Conservation (phyloP, 768 basidiomycete genomes). For the Roridomyces roridus region DNA sequence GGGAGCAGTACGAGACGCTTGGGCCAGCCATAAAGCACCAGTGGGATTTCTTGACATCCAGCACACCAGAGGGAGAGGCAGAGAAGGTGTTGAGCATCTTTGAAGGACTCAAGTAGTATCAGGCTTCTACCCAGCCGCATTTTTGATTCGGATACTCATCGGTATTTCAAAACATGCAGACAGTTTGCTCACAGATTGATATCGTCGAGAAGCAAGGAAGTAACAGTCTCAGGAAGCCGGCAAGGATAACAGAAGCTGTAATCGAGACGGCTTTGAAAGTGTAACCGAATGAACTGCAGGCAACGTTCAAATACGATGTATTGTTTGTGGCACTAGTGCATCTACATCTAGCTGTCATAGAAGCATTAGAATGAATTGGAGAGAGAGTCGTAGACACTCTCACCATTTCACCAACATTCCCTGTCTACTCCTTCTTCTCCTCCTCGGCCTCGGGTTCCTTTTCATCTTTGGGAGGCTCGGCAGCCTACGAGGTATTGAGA, state of each 20-base stretch:
- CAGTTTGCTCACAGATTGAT: too few species aligned
- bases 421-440: slow-evolving; percentile 6
- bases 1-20: slow-evolving; percentile 42
- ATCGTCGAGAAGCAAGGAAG: too few species aligned
- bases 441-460: neutral
- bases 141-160: too few species aligned
- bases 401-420: neutral
- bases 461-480: slow-evolving; percentile 15
- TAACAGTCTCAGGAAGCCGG: too few species aligned
- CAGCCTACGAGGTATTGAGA: neutral
- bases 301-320: too few species aligned
- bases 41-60: slow-evolving; percentile 49
- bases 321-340: too few species aligned
- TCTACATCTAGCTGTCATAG: neutral
- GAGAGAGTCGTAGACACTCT: neutral
- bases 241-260: too few species aligned
- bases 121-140: too few species aligned
- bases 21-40: slow-evolving; percentile 46
- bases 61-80: slow-evolving; percentile 40
- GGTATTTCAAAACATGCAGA: neutral
- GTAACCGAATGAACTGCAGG: too few species aligned
- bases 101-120: too few species aligned
- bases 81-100: slow-evolving; percentile 17
- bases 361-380: neutral
- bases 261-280: too few species aligned